Evolutionary conservation across 1,284 basidiomycete genomes (phyloP).

Genomic region (Fomitopsis schrenkii): DNA sequence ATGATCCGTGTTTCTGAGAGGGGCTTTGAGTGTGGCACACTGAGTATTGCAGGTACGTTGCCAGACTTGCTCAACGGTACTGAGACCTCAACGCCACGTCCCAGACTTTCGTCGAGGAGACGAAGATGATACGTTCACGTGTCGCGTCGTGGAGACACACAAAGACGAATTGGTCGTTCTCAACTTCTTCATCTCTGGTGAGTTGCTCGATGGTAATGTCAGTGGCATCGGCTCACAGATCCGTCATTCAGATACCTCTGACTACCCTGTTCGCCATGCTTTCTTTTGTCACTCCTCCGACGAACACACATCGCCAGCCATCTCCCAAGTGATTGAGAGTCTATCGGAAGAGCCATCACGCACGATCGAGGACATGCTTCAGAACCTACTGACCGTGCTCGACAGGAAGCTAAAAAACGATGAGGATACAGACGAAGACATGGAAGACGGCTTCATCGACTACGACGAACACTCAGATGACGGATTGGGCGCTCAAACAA

Average conservation of each 20-base stretch:
- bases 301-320: slow-evolving; percentile 29
- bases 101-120: slow-evolving; percentile 48
- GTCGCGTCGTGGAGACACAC: slow-evolving; percentile 34
- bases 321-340: slow-evolving; percentile 39
- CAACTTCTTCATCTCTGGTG: slow-evolving; percentile 51
- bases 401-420: slow-evolving; percentile 30
- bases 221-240: not conserved
- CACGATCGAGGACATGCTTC: slow-evolving; percentile 41
- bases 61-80: slow-evolving; percentile 14
- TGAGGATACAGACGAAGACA: slow-evolving; percentile 30
- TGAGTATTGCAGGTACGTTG: slow-evolving; percentile 28
- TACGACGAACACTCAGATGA: slow-evolving; percentile 26
- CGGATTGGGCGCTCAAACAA: slow-evolving; percentile 11
- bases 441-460: slow-evolving; percentile 21
- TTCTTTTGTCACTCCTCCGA: slow-evolving; percentile 51
- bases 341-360: slow-evolving; percentile 37
- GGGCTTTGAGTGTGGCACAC: not conserved
- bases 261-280: slow-evolving; percentile 54
- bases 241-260: slow-evolving; percentile 46
- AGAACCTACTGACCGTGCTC: slow-evolving; percentile 15
- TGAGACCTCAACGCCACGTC: not conserved
- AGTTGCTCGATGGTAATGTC: slow-evolving; percentile 10
- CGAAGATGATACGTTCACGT: slow-evolving; percentile 56
- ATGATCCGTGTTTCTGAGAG: not conserved
- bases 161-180: slow-evolving; percentile 31